Percentiles rank a stretch among this genome's conserved stretches.
Conservation (phyloP, 495 filamentous ascomycete genomes). For the Tuber aestivum region DNA sequence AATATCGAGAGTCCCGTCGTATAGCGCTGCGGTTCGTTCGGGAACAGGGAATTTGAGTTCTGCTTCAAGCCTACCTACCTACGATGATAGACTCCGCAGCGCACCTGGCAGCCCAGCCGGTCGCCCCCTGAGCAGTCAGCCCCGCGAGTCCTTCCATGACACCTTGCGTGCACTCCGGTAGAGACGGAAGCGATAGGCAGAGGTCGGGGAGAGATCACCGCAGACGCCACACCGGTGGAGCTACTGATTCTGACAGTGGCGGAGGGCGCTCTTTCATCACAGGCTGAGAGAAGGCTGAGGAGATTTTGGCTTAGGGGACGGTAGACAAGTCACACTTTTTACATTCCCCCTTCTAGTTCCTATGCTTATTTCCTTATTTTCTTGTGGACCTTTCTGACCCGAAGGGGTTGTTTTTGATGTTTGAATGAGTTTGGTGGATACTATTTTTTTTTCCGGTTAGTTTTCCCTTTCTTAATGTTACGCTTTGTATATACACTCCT, state of each 20-base stretch:
- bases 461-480: not conserved
- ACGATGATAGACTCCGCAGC: constrained; percentile 49
- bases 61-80: constrained; percentile 50
- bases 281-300: constrained; percentile 21
- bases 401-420: not conserved
- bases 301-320: constrained; percentile 17
- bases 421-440: not conserved
- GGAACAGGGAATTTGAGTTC: constrained; percentile 50
- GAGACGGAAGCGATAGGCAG: constrained; percentile 25
- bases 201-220: constrained; percentile 22
- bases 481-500: not conserved
- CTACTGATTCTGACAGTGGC: constrained; percentile 7
- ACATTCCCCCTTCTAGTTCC: not conserved
- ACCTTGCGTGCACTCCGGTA: constrained; percentile 43
- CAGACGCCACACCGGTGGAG: constrained; percentile 5
- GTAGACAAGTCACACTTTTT: constrained; percentile 1
- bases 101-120: constrained; percentile 42
- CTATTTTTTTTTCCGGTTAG: not conserved
- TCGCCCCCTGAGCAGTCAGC: constrained; percentile 38
- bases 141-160: constrained; percentile 29
- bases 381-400: not conserved
- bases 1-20: constrained; percentile 71
- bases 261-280: constrained; percentile 5
- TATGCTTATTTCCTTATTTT: not conserved
- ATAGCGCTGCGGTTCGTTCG: constrained; percentile 65